Conservation (phyloP, 192 early-diverging fungal species). For the Coemansia sp. region DNA sequence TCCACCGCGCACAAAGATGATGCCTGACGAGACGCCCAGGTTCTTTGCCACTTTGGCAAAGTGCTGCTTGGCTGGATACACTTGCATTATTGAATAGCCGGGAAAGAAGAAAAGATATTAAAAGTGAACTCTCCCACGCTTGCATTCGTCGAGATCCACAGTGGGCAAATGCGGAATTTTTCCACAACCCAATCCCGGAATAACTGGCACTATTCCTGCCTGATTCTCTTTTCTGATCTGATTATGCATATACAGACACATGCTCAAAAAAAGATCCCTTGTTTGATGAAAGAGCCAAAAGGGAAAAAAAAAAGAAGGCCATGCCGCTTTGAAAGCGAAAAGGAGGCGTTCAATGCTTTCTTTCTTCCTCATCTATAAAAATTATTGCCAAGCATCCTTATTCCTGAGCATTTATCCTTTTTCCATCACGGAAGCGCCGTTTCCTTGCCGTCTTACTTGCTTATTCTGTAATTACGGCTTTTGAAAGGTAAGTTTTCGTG, state of each 20-base stretch:
- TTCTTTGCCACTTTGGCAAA: slow-evolving; percentile 59
- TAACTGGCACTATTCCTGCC: neutral
- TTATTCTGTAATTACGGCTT: no score
- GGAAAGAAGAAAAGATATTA: neutral
- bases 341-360: neutral
- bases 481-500: no score
- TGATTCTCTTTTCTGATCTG: neutral
- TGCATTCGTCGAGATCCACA: no score
- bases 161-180: no score
- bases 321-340: neutral
- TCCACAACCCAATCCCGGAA: no score
- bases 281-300: neutral
- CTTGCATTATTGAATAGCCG: slow-evolving; percentile 1
- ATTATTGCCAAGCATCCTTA: no score
- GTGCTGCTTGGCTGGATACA: slow-evolving; percentile 66
- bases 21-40: slow-evolving; percentile 56
- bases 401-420: no score
- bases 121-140: slow-evolving; percentile 3
- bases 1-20: slow-evolving; percentile 61
- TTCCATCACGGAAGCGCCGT: no score
- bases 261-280: neutral
- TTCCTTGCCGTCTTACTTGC: no score
- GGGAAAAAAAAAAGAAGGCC: neutral
- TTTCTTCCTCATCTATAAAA: no score
- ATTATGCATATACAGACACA: neutral